Conservation (phyloP, 345 rosid species). For the Ceriops decandra region DNA sequence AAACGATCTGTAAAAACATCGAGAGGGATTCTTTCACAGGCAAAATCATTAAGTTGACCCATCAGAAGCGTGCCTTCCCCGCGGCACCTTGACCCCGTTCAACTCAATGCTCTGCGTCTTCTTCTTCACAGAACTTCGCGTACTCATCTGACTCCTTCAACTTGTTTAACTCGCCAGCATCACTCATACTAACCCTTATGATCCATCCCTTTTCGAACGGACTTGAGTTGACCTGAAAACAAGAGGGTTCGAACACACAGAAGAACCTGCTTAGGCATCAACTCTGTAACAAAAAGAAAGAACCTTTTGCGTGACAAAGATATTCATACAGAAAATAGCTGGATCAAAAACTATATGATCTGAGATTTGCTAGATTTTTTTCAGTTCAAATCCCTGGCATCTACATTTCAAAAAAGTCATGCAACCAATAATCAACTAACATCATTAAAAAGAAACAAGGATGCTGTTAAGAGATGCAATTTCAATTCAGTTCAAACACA, state of each 20-base stretch:
- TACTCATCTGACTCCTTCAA: slow-evolving; percentile 78
- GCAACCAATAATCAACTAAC: too few species aligned
- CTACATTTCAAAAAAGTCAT: too few species aligned
- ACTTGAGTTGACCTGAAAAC: slow-evolving; percentile 66
- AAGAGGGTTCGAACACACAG: not conserved
- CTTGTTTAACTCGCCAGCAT: slow-evolving; percentile 51
- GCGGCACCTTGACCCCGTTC: slow-evolving; percentile 7
- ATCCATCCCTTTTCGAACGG: slow-evolving; percentile 89
- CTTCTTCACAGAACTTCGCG: slow-evolving; percentile 91
- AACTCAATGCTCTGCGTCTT: slow-evolving; percentile 72
- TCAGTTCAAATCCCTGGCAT: too few species aligned
- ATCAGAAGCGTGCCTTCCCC: not conserved
- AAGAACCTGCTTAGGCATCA: not conserved
- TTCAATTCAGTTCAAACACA: too few species aligned
- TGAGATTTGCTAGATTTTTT: too few species aligned
- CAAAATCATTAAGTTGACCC: not conserved
- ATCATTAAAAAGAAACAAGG: too few species aligned
- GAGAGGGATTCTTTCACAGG: not conserved
- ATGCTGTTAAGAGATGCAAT: too few species aligned
- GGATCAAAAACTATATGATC: too few species aligned
- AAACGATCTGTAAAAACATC: not conserved
- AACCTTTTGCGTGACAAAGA: too few species aligned
- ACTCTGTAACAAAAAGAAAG: not conserved
- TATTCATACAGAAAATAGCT: too few species aligned
- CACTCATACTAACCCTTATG: slow-evolving; percentile 63